These are phyloP conservation scores for Aegilops bicornis DNA, from an alignment of 176 grass and related monocot species.

Conservation along the genomic window DNA sequence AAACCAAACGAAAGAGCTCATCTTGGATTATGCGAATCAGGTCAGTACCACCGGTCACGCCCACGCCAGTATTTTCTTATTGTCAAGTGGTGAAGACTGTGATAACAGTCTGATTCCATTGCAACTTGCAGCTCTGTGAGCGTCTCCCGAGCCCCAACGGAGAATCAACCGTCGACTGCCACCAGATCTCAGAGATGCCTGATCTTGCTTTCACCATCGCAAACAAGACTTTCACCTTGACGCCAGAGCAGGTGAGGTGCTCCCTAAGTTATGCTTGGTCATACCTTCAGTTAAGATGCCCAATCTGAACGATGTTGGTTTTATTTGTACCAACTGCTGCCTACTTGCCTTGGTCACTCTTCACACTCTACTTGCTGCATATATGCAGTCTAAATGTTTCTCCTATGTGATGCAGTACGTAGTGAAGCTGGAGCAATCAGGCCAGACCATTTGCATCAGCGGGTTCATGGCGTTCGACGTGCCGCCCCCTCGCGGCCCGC, in stretches of 20 bases:
- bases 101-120: not conserved
- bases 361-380: not conserved
- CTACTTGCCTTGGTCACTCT: not conserved
- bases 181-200: constrained; percentile 73
- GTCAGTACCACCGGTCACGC: constrained; percentile 21
- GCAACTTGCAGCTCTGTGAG: constrained; percentile 63
- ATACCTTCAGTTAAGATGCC: not conserved
- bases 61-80: not conserved
- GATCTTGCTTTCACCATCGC: constrained; percentile 83
- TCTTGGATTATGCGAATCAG: constrained; percentile 75
- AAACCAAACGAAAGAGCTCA: constrained; percentile 66
- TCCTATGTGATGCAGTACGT: constrained; percentile 56
- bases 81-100: not conserved
- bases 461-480: constrained; percentile 88
- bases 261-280: not conserved
- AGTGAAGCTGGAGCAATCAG: constrained; percentile 67
- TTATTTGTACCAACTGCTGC: not conserved
- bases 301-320: not conserved
- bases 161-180: constrained; percentile 70
- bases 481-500: constrained; percentile 64
- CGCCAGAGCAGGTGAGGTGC: constrained; percentile 72
- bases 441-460: constrained; percentile 71
- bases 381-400: not conserved
- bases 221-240: constrained; percentile 63
- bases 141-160: constrained; percentile 73